A percentile compares a stretch with the other conserved stretches of the same genome.
Conservation (phyloP, 2,329 filamentous ascomycete species). For the Pseudogymnoascus sp. region DNA sequence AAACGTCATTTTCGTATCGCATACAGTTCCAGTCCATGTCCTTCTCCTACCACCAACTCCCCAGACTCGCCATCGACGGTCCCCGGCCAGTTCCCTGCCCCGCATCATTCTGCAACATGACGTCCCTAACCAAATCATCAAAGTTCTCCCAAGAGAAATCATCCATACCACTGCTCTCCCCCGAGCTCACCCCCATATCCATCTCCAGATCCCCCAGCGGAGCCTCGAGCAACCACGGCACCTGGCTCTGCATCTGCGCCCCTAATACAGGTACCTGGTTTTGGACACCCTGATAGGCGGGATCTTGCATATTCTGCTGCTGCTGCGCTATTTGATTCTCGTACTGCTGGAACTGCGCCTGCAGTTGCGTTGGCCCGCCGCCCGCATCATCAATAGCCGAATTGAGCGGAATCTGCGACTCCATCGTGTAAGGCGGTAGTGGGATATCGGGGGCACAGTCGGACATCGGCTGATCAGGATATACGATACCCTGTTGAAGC, state of each 20-base stretch:
- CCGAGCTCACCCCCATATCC: slow-evolving; percentile 18
- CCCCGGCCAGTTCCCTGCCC: slow-evolving; percentile 15
- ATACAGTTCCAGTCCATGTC: not conserved
- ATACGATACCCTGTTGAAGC: not conserved
- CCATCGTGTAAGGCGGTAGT: not conserved
- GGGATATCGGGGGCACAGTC: not conserved
- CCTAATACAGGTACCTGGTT: not conserved
- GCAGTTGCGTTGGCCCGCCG: not conserved
- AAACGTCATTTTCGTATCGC: not conserved
- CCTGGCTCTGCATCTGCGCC: not conserved
- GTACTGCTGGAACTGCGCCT: not conserved
- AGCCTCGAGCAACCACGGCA: slow-evolving; percentile 24
- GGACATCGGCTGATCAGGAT: not conserved
- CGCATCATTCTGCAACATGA: slow-evolving; percentile 21
- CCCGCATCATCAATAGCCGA: not conserved
- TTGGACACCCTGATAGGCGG: not conserved
- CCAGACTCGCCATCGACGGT: slow-evolving; percentile 21
- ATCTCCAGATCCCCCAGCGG: slow-evolving; percentile 24
- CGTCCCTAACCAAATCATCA: slow-evolving; percentile 31
- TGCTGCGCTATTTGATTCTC: slow-evolving; percentile 3
- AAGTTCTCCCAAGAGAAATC: slow-evolving; percentile 29
- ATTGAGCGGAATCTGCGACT: not conserved
- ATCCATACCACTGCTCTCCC: slow-evolving; percentile 17
- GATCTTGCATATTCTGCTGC: slow-evolving; percentile 1
- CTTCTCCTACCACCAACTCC: slow-evolving; percentile 24